Base-by-base conservation (phyloP, 768 basidiomycete species). In the Xerocomellus dryophilus region DNA sequence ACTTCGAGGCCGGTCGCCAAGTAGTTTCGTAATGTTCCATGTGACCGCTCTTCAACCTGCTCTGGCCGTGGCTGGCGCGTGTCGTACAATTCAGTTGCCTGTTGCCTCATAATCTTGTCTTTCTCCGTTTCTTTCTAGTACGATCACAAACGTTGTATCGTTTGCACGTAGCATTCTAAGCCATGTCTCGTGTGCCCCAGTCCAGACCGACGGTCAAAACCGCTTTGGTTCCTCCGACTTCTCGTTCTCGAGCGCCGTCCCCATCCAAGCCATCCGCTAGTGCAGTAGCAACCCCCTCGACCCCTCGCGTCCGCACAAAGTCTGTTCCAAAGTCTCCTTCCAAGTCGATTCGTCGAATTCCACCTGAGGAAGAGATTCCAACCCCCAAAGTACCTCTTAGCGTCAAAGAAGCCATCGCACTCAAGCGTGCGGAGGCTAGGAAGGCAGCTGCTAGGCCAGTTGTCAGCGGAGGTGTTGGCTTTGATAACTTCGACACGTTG, bases 351-450 rank as follows among this genome's bases (percentile, higher is more conserved):
- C 68, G 70, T 25, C 60, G 69, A 31, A 49, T 60, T 45, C 61
- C 56, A 1, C 60, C 56, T 31, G 62, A 59, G 50, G 61, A 54
- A 54, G 63, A 64, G 23, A 44, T 62, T 7, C 66, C 60, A 34
- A 53, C 78, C 17, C 59, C 73, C 15, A 76, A 70, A 48, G 1
- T 41, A 38, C 58, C 66, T 35, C 53, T 80, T 29, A 89, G 79
- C 63, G 78, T 91, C 57, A 84, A 84, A 61, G 90, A 90, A 57
- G 86, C 84, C 14, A 90, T 93, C 64, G 90, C 90, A 2, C 73
- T 89, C 42, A 88, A 81, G 57, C 77, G 90, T 40, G 88, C 90
- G 0, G 86, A 90, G 63, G 87, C 84, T 0, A 90, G 85, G 73
- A 91, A 89, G 62, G 73, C 76, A 3, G 50, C 58, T 7, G 36